Percentiles rank a stretch among this genome's conserved stretches.
Evolutionary conservation across 2,329 filamentous ascomycete genomes (phyloP).

Genomic region (Fusarium musae): DNA sequence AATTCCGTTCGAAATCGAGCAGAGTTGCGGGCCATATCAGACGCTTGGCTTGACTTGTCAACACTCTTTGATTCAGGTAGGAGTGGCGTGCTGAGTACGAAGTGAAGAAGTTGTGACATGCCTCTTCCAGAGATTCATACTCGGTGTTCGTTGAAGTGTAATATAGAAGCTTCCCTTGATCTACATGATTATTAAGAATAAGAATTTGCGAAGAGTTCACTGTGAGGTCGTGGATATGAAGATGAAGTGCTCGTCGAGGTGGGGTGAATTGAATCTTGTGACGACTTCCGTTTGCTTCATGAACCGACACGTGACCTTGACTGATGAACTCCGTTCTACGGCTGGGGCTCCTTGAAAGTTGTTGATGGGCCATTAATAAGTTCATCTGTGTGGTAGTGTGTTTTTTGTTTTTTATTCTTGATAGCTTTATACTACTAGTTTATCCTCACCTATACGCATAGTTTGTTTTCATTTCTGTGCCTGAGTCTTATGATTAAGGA

Average conservation of each 20-base stretch:
- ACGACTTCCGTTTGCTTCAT: constrained; percentile 1
- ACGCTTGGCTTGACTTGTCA: background rate
- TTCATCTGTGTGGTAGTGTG: background rate
- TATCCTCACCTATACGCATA: background rate
- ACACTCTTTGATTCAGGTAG: background rate
- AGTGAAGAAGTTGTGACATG: background rate
- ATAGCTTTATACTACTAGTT: background rate
- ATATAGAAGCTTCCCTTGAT: background rate
- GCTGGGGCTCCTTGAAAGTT: background rate
- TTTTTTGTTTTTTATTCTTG: background rate
- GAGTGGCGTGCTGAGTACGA: background rate
- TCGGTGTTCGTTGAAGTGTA: background rate
- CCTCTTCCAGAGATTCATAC: background rate
- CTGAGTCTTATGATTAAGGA: background rate
- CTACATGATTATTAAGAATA: background rate
- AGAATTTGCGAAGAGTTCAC: background rate
- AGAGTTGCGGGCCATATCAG: background rate
- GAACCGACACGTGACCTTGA: constrained; percentile 20
- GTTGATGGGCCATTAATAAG: background rate
- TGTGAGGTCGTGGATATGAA: background rate
- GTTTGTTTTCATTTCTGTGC: background rate
- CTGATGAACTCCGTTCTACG: background rate
- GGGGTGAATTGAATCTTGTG: constrained; percentile 13
- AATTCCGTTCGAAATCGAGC: background rate
- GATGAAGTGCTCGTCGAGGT: background rate